Conservation (phyloP, 495 filamentous ascomycete genomes). For the Penicillium salamii region DNA sequence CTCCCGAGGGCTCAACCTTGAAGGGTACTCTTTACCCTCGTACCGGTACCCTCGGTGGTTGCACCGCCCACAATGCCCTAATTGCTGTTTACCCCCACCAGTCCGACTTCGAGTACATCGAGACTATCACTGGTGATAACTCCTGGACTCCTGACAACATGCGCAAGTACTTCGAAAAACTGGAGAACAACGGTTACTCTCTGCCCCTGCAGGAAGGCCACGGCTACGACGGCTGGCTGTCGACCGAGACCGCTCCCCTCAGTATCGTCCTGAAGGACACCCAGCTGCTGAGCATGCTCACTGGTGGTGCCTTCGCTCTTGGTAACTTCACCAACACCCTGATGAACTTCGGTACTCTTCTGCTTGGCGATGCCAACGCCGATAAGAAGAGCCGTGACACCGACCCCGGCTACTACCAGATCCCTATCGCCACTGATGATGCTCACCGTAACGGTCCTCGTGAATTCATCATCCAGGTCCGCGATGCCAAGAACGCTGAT, state of each 20-base stretch:
- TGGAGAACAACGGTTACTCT: conserved; percentile 56
- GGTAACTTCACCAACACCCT: conserved; percentile 40
- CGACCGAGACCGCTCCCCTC: conserved; percentile 45
- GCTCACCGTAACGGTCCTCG: conserved; percentile 49
- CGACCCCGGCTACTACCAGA: conserved; percentile 46
- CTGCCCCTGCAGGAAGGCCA: conserved; percentile 43
- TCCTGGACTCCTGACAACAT: conserved; percentile 44
- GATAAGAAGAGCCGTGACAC: conserved; percentile 36
- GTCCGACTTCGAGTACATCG: conserved; percentile 49
- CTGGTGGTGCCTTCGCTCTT: conserved; percentile 51
- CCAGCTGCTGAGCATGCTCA: conserved; percentile 48
- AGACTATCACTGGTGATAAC: conserved; percentile 38
- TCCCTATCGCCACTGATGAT: conserved; percentile 49
- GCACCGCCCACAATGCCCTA: conserved; percentile 47
- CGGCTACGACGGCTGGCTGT: conserved; percentile 58
- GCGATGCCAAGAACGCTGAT: conserved; percentile 47
- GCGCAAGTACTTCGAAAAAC: conserved; percentile 38
- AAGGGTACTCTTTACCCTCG: conserved; percentile 49
- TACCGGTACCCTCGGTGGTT: conserved; percentile 46
- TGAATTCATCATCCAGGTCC: conserved; percentile 52
- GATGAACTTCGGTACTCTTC: conserved; percentile 39
- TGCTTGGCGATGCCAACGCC: conserved; percentile 53
- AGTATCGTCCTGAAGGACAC: conserved; percentile 48
- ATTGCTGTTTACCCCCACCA: conserved; percentile 39
- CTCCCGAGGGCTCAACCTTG: conserved; percentile 35